Conservation (phyloP, 139 green algal genomes). For the Chlamydomonas sphaeroides region DNA sequence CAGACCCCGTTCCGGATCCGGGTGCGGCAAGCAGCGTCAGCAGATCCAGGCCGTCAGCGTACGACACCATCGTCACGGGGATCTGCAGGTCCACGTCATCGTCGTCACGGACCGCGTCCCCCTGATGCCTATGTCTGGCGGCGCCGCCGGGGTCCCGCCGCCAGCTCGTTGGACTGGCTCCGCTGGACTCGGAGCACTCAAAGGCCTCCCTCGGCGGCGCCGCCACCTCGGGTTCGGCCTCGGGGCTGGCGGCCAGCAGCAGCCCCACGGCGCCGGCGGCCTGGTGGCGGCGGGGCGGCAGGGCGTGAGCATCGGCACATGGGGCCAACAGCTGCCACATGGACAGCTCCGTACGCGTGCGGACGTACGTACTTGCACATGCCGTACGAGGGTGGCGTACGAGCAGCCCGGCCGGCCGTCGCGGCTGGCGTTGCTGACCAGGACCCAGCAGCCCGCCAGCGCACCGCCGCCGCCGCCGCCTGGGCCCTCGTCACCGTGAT, state of each 20-base stretch:
- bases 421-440: constrained; percentile 5
- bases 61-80: constrained; percentile 27
- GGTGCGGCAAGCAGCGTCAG: too few relatives aligned
- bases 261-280: not conserved
- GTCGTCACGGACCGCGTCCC: not conserved
- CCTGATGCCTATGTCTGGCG: too few relatives aligned
- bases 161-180: too few relatives aligned
- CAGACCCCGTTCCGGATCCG: too few relatives aligned
- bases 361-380: too few relatives aligned
- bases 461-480: not conserved
- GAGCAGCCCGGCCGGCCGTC: not conserved
- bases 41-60: constrained; percentile 14
- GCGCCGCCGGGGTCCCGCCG: not conserved
- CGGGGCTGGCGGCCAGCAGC: constrained; percentile 11
- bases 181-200: not conserved
- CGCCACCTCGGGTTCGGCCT: constrained; percentile 1
- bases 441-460: not conserved
- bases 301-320: too few relatives aligned
- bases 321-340: too few relatives aligned
- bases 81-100: constrained; percentile 7
- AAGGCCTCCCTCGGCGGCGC: not conserved
- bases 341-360: too few relatives aligned
- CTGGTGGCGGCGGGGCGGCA: not conserved
- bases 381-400: too few relatives aligned
- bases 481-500: not conserved